Base-by-base conservation (phyloP, 108 stramenopile genomes). In the Discostella stelligeroides region DNA sequence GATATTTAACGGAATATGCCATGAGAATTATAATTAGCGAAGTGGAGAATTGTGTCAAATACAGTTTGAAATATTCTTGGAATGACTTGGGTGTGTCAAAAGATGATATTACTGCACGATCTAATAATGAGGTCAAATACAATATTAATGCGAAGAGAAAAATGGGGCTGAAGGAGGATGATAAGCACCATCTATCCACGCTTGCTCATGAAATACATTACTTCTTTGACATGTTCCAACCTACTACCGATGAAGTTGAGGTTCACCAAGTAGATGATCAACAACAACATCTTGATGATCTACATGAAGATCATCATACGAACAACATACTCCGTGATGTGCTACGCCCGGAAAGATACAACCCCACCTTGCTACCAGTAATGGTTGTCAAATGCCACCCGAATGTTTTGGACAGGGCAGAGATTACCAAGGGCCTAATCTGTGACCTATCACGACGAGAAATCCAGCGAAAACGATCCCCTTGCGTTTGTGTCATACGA, bases 221-320 rank as follows among this genome's bases (percentile, higher is more conserved):
- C 57, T 78, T 47, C 39, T 70, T 78, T 66, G 59, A 46, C 38
- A 71, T 66, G 70, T 78, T 78, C 65, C 55, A 64, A 50, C 76
- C 68, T 37, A 27, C 49, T 24, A 11, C 47, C 25, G 30, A 65
- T 5, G 48, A 64, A 25, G 63, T 55, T 4, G 58, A 43, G 0
- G 10, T 11, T 5, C 29, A 64, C 4, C 29, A 38, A 11, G 27
- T 13, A 7, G 53, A 54, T 15, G 53, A 54, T 14, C 20, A 55
- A 15, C 9, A 21, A 10, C 47, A 29, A 15, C 29, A 17, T 13
- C 29, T 43, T 23, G 4, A 40, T 11, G 23, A 39, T 20, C 21
- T 28, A 43, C 11, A 15, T n/a, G 47, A 42, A 18, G 23, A 27
- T 42, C 47, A 9, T 51, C 25, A 39, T 30, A 21, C 8, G 49